Conservation (phyloP, 148 eudicot genomes). For the Amaranthus cruentus region DNA sequence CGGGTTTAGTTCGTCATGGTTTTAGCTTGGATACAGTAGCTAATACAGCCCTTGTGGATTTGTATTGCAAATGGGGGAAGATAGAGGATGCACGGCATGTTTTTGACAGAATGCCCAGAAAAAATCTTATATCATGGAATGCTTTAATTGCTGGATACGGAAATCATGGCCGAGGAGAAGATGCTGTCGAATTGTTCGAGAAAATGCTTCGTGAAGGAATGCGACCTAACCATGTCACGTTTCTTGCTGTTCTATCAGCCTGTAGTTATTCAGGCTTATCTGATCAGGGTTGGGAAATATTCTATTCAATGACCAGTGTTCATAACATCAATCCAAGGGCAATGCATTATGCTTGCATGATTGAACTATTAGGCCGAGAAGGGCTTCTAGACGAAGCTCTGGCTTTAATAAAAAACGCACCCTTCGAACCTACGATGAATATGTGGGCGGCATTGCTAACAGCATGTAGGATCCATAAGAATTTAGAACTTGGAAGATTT, state of each 20-base stretch:
- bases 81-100: conserved; percentile 76
- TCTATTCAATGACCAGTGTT: conserved; percentile 55
- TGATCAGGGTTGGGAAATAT: conserved; percentile 64
- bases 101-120: conserved; percentile 61
- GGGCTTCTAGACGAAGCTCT: conserved; percentile 76
- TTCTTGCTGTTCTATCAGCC: conserved; percentile 80
- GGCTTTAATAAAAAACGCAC: conserved; percentile 63
- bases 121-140: conserved; percentile 76
- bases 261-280: conserved; percentile 79
- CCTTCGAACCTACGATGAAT: conserved; percentile 60
- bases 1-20: conserved; percentile 72
- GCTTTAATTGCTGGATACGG: conserved; percentile 85
- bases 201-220: conserved; percentile 56
- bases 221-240: conserved; percentile 76
- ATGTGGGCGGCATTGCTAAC: conserved; percentile 95
- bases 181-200: conserved; percentile 65
- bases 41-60: conserved; percentile 73
- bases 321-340: conserved; percentile 67
- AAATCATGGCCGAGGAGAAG: conserved; percentile 71
- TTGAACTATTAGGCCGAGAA: conserved; percentile 75
- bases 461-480: conserved; percentile 68
- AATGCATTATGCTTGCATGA: conserved; percentile 93
- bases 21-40: conserved; percentile 72
- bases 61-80: conserved; percentile 93
- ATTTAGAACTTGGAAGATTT: conserved; percentile 59